Evolutionary conservation across 1,139 yeast species (phyloP).

Genomic region (Sugiyamaella novakii): DNA sequence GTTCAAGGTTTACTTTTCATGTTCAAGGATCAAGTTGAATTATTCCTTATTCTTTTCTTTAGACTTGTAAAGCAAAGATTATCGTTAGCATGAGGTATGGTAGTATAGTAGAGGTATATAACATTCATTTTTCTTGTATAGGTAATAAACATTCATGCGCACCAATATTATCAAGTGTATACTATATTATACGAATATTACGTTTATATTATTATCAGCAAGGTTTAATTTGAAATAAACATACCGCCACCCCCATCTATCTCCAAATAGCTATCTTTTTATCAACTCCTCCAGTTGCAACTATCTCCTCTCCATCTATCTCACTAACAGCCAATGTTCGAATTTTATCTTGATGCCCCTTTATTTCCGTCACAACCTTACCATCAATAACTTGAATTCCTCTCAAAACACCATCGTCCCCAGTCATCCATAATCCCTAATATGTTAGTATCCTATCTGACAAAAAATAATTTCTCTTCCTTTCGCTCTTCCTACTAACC

Average conservation of each 20-base stretch:
- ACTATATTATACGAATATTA: too few species aligned
- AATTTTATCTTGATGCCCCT: conserved; percentile 37
- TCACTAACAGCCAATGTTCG: conserved; percentile 49
- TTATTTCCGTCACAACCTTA: conserved; percentile 19
- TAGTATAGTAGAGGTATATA: conserved; percentile 1
- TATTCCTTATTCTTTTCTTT: conserved; percentile 40
- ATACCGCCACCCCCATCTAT: not conserved
- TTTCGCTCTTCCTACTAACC: conserved; percentile 9
- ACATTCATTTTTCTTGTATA: not conserved
- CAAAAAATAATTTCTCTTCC: not conserved
- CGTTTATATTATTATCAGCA: too few species aligned
- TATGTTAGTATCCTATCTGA: conserved; percentile 20
- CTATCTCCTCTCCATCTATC: conserved; percentile 40
- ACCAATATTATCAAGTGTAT: too few species aligned
- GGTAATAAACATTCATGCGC: too few species aligned
- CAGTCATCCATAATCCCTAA: conserved; percentile 64
- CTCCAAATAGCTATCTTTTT: conserved; percentile 38
- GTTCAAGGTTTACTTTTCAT: conserved; percentile 85
- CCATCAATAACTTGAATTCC: conserved; percentile 38
- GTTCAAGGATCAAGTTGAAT: conserved; percentile 66
- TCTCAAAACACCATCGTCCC: conserved; percentile 68
- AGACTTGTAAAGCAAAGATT: conserved; percentile 28
- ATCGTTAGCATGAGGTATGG: not conserved
- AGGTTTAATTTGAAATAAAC: not conserved
- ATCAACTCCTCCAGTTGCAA: conserved; percentile 54